A percentile compares a stretch with the other conserved stretches of the same genome.
phyloP scores from a whole-genome alignment of 179 eudicot genomes.

The Amaranthus tricolor region DNA sequence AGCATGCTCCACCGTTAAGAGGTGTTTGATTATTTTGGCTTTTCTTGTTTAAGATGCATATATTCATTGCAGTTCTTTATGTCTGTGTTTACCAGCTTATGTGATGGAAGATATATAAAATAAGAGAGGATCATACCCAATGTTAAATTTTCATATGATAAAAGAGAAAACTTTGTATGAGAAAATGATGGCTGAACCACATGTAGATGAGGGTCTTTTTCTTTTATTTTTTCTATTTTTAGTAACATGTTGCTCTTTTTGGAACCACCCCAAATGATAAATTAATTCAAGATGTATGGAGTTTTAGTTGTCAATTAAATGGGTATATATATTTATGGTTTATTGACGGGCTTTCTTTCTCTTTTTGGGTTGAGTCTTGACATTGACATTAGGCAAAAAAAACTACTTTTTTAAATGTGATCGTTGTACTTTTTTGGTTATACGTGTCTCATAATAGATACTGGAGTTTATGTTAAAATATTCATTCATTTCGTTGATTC shows the following conservation, averaged over 20 bases:
- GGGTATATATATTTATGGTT: neutral
- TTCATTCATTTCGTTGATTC: neutral
- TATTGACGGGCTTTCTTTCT: neutral
- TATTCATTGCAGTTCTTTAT: neutral
- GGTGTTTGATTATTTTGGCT: slow-evolving; percentile 38
- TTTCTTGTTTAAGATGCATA: neutral
- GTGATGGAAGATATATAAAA: too few relatives aligned
- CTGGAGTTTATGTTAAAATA: neutral
- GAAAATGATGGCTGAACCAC: too few relatives aligned
- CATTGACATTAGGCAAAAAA: neutral
- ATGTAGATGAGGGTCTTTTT: too few relatives aligned
- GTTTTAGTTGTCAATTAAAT: neutral
- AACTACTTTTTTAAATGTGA: neutral
- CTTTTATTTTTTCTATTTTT: too few relatives aligned
- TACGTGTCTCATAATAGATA: neutral
- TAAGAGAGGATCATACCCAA: too few relatives aligned
- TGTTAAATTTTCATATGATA: too few relatives aligned
- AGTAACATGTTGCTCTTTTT: too few relatives aligned
- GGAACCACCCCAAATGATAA: too few relatives aligned
- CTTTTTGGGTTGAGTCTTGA: neutral
- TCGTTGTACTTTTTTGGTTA: neutral
- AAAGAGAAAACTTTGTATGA: too few relatives aligned
- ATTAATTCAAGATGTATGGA: too few relatives aligned
- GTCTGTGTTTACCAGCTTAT: too few relatives aligned
- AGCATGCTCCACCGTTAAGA: slow-evolving; percentile 53